Evolutionary conservation across 2,329 filamentous ascomycete genomes (phyloP), one percentile per base, ranked within the genome.

Genomic region (Pseudofabraea citricarpa): DNA sequence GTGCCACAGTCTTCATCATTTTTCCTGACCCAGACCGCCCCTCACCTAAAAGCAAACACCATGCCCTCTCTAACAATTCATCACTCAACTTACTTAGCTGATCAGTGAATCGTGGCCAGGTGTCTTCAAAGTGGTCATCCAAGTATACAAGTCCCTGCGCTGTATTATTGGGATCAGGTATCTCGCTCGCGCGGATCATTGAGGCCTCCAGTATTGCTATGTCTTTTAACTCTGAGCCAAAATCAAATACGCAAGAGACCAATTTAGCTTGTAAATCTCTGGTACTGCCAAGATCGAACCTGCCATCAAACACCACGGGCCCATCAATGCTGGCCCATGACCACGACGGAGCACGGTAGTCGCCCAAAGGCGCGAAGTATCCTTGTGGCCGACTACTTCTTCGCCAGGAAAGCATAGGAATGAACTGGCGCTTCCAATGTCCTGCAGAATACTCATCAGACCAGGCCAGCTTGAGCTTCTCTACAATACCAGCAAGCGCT

Each of bases 381-480:
- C n/a, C 32, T 20, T 16, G 32, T 3, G 4, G 5, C 32, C 13
- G 19, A 8, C 32, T 22, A 36, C 19, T 21, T 19, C 35, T 6
- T 19, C 35, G 35, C 35, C 35, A 36, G 10, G 35, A 15, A 9
- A 36, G 13, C 4, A 20, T 19, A 2, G 35, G 35, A 29, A 51
- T 44, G 36, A 51, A 48, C 18, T 48, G 43, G 10, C 21, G 24
- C 12, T 41, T 40, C 46, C 46, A 51, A 10, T 43, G 16, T 3
- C 49, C 49, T 10, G 40, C 40, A 24, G 36, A 41, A 21, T 51
- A 51, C n/a, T 41, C 36, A 21, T 42, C 41, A 5, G 36, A 36
- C 46, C 46, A 51, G 2, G 42, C 36, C 7, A 29, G 6, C 31
- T 43, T 40, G 35, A 48, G 49, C 19, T 46, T 49, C 20, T 45